phyloP scores from a whole-genome alignment of 2,329 filamentous ascomycete species.

The Colletotrichum lentis region DNA sequence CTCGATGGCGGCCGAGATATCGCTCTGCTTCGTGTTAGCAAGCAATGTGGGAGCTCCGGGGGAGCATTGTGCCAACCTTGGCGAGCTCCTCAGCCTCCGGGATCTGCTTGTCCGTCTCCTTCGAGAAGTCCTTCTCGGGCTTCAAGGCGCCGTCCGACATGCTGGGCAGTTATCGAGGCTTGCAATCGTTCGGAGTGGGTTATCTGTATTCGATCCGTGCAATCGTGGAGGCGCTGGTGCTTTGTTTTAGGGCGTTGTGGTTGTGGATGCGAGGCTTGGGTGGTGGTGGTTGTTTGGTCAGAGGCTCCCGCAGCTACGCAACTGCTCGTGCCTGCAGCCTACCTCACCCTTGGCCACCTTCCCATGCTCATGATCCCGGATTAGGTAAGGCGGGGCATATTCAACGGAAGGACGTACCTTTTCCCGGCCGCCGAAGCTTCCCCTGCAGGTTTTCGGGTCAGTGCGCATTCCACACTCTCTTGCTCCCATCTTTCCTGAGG shows the following conservation, averaged over 20 bases:
- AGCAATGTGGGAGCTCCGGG: not conserved
- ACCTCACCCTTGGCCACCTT: slow-evolving; percentile 34
- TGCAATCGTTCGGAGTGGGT: not conserved
- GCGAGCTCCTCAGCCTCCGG: slow-evolving; percentile 90
- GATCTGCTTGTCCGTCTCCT: slow-evolving; percentile 91
- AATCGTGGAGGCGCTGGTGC: not conserved
- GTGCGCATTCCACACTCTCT: not conserved
- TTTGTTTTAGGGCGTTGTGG: slow-evolving; percentile 1
- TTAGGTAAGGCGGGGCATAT: slow-evolving; percentile 33
- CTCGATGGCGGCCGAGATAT: slow-evolving; percentile 88
- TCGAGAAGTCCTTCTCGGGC: slow-evolving; percentile 98
- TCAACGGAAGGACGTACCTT: slow-evolving; percentile 32
- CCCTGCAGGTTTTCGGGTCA: not conserved
- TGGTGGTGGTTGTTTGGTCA: slow-evolving; percentile 32
- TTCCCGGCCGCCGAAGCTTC: slow-evolving; percentile 20
- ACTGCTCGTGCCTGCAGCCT: slow-evolving; percentile 39
- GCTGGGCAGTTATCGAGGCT: slow-evolving; percentile 46
- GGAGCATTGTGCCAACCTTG: slow-evolving; percentile 63
- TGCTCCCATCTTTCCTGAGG: not conserved
- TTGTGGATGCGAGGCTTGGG: slow-evolving; percentile 23
- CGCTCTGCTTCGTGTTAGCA: slow-evolving; percentile 58
- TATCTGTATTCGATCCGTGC: not conserved
- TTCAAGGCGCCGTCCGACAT: slow-evolving; percentile 88
- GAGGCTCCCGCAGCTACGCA: slow-evolving; percentile 38
- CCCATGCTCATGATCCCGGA: slow-evolving; percentile 27